Percentiles rank a stretch among this genome's conserved stretches.
Conservation (phyloP, 2,329 filamentous ascomycete genomes). For the Geosmithia morbida region DNA sequence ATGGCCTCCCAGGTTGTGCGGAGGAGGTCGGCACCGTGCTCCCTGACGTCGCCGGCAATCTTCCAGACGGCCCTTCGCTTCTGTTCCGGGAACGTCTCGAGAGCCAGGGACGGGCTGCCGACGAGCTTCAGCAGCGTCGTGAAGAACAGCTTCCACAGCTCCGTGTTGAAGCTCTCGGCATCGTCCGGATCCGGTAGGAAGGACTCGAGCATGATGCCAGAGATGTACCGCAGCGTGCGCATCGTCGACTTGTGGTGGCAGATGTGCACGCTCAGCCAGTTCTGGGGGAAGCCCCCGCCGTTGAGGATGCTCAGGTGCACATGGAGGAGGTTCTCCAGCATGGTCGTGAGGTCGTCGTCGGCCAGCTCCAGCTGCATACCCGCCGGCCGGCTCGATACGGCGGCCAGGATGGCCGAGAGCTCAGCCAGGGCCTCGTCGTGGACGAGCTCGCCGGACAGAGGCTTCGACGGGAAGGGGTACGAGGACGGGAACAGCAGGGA, state of each 20-base stretch:
- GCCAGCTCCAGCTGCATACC: constrained; percentile 64
- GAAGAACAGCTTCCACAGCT: constrained; percentile 90
- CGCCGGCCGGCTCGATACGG: constrained; percentile 55
- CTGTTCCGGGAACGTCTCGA: constrained; percentile 95
- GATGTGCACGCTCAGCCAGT: constrained; percentile 87
- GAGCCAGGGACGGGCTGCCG: constrained; percentile 71
- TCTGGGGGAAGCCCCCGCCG: constrained; percentile 76
- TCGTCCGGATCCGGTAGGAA: constrained; percentile 85
- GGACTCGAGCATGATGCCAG: constrained; percentile 62
- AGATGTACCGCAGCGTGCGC: constrained; percentile 70
- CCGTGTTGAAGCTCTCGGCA: constrained; percentile 81
- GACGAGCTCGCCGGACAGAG: constrained; percentile 40
- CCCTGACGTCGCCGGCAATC: constrained; percentile 90
- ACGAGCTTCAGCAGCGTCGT: constrained; percentile 79
- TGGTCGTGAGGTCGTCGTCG: constrained; percentile 57
- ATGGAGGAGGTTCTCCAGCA: constrained; percentile 66
- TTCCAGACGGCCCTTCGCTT: constrained; percentile 96
- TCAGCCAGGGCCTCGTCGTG: constrained; percentile 87
- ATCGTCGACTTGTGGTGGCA: constrained; percentile 87
- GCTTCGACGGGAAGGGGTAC: constrained; percentile 74
- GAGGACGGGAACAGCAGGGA: constrained; percentile 81
- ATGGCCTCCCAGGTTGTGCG: constrained; percentile 86
- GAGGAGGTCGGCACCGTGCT: constrained; percentile 77
- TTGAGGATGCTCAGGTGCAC: constrained; percentile 81
- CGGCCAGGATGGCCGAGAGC: constrained; percentile 74